phyloP scores from a whole-genome alignment of 768 basidiomycete species.

The Suillus subluteus region DNA sequence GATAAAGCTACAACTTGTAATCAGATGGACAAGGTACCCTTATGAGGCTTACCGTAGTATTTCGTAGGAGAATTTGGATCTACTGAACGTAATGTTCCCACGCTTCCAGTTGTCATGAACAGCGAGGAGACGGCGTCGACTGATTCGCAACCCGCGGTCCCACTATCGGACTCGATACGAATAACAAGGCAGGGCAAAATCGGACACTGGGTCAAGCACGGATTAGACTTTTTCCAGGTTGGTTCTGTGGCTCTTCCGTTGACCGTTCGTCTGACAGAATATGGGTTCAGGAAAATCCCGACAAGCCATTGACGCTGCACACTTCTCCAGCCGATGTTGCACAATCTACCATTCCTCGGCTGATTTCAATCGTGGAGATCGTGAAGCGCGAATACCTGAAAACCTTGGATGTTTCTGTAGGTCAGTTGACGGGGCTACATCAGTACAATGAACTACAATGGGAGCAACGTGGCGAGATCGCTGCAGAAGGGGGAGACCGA shows the following conservation, averaged over 20 bases:
- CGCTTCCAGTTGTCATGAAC: not conserved
- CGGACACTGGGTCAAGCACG: slow-evolving; percentile 52
- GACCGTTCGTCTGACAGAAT: slow-evolving; percentile 7
- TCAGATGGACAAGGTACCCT: not conserved
- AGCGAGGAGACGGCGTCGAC: not conserved
- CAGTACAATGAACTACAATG: slow-evolving; percentile 77
- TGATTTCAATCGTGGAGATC: slow-evolving; percentile 82
- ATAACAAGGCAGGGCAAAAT: slow-evolving; percentile 63
- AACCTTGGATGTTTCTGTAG: slow-evolving; percentile 45
- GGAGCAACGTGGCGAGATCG: slow-evolving; percentile 33
- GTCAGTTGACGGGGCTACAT: slow-evolving; percentile 58
- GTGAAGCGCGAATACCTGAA: slow-evolving; percentile 81
- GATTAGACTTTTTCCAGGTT: slow-evolving; percentile 58
- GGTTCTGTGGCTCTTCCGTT: slow-evolving; percentile 20
- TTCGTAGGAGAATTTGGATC: not conserved
- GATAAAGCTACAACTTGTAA: not conserved
- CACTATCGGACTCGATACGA: slow-evolving; percentile 42
- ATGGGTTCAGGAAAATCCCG: slow-evolving; percentile 46
- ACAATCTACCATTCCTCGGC: slow-evolving; percentile 52
- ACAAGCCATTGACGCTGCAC: slow-evolving; percentile 57
- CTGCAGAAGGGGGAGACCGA: slow-evolving; percentile 38
- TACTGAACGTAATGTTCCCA: not conserved
- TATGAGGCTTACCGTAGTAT: not conserved
- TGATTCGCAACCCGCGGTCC: not conserved
- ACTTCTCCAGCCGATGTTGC: slow-evolving; percentile 51